phyloP scores from a whole-genome alignment of 1,284 basidiomycete genomes.

The Naganishia liquefaciens region DNA sequence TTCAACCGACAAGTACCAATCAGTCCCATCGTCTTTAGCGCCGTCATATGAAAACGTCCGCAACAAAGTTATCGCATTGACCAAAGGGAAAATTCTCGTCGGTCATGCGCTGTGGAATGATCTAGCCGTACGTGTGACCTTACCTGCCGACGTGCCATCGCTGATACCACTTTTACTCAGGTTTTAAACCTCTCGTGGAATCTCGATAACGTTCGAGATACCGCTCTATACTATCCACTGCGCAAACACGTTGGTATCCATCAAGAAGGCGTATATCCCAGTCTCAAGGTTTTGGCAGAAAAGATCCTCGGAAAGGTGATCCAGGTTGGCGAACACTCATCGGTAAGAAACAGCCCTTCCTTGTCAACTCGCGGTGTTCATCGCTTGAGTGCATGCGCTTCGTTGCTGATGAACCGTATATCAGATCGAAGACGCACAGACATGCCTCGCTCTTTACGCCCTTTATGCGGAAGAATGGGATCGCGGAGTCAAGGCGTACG shows the following conservation, averaged over 20 bases:
- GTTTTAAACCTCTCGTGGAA: conserved; percentile 57
- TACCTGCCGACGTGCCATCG: not conserved
- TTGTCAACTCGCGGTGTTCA: too few relatives aligned
- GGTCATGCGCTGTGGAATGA: conserved; percentile 94
- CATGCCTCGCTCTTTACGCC: not conserved
- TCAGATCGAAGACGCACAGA: not conserved
- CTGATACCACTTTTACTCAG: too few relatives aligned
- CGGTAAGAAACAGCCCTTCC: conserved; percentile 41
- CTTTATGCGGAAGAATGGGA: not conserved
- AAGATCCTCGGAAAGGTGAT: conserved; percentile 57
- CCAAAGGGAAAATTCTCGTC: conserved; percentile 78
- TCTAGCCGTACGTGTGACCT: conserved; percentile 62
- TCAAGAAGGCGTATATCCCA: conserved; percentile 51
- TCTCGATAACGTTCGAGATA: conserved; percentile 57
- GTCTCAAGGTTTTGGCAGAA: conserved; percentile 54
- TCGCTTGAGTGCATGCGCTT: too few relatives aligned
- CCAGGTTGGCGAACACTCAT: conserved; percentile 53
- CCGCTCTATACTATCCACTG: conserved; percentile 57
- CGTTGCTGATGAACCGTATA: not conserved
- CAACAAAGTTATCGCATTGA: conserved; percentile 67
- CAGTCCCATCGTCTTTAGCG: too few relatives aligned
- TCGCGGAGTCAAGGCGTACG: conserved; percentile 2
- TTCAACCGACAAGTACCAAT: too few relatives aligned
- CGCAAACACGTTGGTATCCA: conserved; percentile 40
- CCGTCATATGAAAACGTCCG: conserved; percentile 77